Base-by-base conservation (phyloP, 2,329 filamentous ascomycete genomes). In the Exophiala spinifera region DNA sequence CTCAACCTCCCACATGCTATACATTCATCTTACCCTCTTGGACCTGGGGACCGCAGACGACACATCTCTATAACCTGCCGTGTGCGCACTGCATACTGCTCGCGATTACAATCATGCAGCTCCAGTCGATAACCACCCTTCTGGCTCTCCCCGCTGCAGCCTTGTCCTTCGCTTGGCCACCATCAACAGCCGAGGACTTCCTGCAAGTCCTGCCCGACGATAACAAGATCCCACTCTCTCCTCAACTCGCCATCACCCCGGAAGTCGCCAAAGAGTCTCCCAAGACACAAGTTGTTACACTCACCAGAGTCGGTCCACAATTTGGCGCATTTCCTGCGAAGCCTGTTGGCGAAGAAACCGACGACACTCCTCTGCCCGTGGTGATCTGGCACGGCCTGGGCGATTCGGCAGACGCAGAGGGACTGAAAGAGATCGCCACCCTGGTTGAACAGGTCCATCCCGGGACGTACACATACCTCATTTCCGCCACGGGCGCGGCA, bases 331-430 rank as follows among this genome's bases (percentile, higher is more conserved):
- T 15, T 8, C 31, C 34, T 3, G 15, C 50, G 11, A 34, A 36
- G 39, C 19, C 17, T 8, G 21, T 11, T n/a, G 49, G 20, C 8
- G 57, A 53, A 23, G 55, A 54, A 19, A 33, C 57, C 19, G 55
- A 63, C 20, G 61, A 61, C 11, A 36, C 55, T 21, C 90, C 89
- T 3, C 81, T 96, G 25, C 94, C 94, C 1, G 79, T 99, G 33
- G 81, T 99, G 56, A 88, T 99, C 74, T 99, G 94, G 94, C 94
- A 99, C 72, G 94, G 84, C 53, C 74, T 86, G n/a, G 83, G 83
- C 62, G 74, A 76, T 60, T 68, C 85, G 70, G 95, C 85, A 74
- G 81, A 83, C 49, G 82, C 83, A 60, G 85, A 91, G 1, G 91
- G 91, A 53, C 79, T 97, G 51, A 80, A 83, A 63, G 71, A 78